Percentiles rank a stretch among this genome's conserved stretches.
phyloP scores from a whole-genome alignment of 495 filamentous ascomycete species.

The Aspergillus homomorphus region DNA sequence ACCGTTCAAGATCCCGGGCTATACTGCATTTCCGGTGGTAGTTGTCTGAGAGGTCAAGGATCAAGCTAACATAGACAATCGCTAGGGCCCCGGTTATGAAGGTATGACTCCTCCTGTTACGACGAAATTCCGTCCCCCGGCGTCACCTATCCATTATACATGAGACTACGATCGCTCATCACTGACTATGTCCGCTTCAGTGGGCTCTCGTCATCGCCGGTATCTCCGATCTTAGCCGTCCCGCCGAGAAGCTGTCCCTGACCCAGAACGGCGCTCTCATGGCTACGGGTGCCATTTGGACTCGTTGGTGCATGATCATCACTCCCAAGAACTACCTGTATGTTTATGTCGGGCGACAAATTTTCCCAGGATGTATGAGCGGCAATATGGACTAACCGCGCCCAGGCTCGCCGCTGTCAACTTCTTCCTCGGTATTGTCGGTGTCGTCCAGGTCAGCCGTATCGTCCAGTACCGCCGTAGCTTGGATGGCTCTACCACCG shows the following conservation, averaged over 20 bases:
- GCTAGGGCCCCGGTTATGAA: constrained; percentile 94
- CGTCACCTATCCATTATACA: too few species aligned
- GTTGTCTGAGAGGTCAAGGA: not conserved
- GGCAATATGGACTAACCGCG: constrained; percentile 10
- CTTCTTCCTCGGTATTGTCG: constrained; percentile 93
- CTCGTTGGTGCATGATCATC: constrained; percentile 97
- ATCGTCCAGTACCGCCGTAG: constrained; percentile 66
- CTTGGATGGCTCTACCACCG: constrained; percentile 48
- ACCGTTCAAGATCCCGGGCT: too few species aligned
- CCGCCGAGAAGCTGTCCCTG: constrained; percentile 86
- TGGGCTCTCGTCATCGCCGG: constrained; percentile 92
- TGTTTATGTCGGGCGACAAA: constrained; percentile 18
- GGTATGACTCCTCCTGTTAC: constrained; percentile 46
- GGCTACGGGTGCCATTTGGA: constrained; percentile 94
- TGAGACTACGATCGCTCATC: not conserved
- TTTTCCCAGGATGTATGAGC: not conserved
- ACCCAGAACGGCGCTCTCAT: constrained; percentile 87
- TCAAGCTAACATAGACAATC: constrained; percentile 18
- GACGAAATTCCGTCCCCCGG: constrained; percentile 1
- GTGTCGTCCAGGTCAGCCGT: constrained; percentile 73
- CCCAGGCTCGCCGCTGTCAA: constrained; percentile 86
- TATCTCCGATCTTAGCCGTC: constrained; percentile 85
- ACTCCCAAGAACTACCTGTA: constrained; percentile 87
- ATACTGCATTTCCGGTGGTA: not conserved
- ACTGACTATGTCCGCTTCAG: constrained; percentile 35